These are phyloP conservation scores for Aspergillus pseudonomiae DNA, from an alignment of 2,329 filamentous ascomycete species.

Conservation along the genomic window DNA sequence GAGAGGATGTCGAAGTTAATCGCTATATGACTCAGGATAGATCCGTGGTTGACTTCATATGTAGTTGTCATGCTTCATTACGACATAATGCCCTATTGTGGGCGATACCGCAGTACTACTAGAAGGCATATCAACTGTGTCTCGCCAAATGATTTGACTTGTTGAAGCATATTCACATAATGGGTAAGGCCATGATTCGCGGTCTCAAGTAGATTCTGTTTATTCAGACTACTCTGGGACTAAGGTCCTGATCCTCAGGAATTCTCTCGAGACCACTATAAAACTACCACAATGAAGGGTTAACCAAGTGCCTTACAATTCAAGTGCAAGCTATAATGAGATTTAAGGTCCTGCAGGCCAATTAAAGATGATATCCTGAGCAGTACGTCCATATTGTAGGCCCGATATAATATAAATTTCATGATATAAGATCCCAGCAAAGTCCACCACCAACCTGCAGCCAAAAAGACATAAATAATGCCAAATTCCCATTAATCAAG, in stretches of 20 bases:
- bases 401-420: no score
- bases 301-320: not conserved
- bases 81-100: not conserved
- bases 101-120: not conserved
- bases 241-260: no score
- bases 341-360: not conserved
- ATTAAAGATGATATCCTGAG: not conserved
- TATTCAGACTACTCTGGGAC: no score
- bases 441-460: not conserved
- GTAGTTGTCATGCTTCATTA: not conserved
- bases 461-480: not conserved
- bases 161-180: not conserved
- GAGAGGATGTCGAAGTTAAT: not conserved
- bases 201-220: not conserved
- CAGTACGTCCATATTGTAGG: no score
- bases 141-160: not conserved
- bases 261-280: not conserved
- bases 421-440: not conserved
- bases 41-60: not conserved
- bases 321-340: not conserved
- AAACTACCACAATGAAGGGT: not conserved
- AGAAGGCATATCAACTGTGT: rapidly evolving
- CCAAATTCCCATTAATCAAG: not conserved
- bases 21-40: not conserved
- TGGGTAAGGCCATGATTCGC: not conserved